Evolutionary conservation across 1,284 basidiomycete species (phyloP), one percentile per base, ranked within the genome.

Genomic region (Tilletiopsis washingtonensis): DNA sequence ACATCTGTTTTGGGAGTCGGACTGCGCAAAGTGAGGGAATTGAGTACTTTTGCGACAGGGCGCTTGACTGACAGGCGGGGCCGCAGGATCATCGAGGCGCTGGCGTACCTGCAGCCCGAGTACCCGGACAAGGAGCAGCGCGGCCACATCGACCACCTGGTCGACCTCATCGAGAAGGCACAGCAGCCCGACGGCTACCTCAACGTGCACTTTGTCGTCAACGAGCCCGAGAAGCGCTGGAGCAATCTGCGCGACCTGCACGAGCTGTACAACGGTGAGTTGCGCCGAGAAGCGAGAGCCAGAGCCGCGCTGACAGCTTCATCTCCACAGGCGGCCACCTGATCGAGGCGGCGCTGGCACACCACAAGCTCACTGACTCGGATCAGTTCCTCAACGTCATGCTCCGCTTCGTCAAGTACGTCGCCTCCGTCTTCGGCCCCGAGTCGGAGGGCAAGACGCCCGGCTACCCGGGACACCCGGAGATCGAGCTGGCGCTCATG

Each of bases 221-320:
- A 47, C 36, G 41, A 48, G 38, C 54, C 54, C 12, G 43, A 48
- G 11, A 51, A 56, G 45, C 49, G 49, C 15, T 51, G 49, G 54
- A 24, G 45, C 26, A 56, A 51, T 21, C 43, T 56, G 23, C 49
- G 54, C 5, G 54, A 56, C 19, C 26, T 56, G 17, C 54, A 56
- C 43, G 54, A 56, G 43, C 49, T 56, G 27, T 56, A 56, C 54
- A 56, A 56, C 12, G 50, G 43, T n/a, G n/a, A n/a, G n/a, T n/a
- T n/a, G n/a, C n/a, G n/a, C n/a, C n/a, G n/a, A n/a, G n/a, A n/a
- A n/a, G n/a, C n/a, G n/a, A n/a, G n/a, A n/a, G n/a, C n/a, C n/a
- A n/a, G n/a, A n/a, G n/a, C n/a, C n/a, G n/a, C n/a, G n/a, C n/a
- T n/a, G n/a, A n/a, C n/a, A n/a, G n/a, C n/a, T n/a, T n/a, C n/a